phyloP scores from a whole-genome alignment of 2,329 filamentous ascomycete genomes.

The Aulographum hederae region DNA sequence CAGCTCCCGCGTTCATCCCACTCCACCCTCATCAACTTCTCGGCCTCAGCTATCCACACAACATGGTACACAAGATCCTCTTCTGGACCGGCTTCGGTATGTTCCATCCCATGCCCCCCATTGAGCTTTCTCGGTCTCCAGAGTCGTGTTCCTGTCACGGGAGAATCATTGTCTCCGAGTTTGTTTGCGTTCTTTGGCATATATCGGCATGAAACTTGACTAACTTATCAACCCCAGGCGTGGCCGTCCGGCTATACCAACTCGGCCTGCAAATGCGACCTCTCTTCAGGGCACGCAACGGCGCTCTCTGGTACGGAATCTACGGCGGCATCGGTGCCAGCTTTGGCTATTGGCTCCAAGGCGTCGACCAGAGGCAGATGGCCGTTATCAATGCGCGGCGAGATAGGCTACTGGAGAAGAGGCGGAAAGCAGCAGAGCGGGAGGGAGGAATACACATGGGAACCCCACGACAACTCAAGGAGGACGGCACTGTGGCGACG shows the following conservation, averaged over 20 bases:
- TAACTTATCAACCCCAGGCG: constrained; percentile 37
- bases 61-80: constrained; percentile 39
- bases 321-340: constrained; percentile 73
- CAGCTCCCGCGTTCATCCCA: too few species aligned
- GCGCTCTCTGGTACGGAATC: constrained; percentile 84
- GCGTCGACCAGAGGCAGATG: constrained; percentile 69
- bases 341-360: constrained; percentile 94
- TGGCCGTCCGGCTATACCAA: constrained; percentile 87
- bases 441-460: too few species aligned
- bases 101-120: constrained; percentile 14
- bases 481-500: too few species aligned
- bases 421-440: constrained; percentile 54
- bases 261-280: constrained; percentile 97
- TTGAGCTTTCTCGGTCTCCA: neutral
- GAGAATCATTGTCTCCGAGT: too few species aligned
- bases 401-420: constrained; percentile 70
- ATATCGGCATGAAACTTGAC: too few species aligned
- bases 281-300: constrained; percentile 56
- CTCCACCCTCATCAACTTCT: too few species aligned
- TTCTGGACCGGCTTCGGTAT: constrained; percentile 89
- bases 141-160: too few species aligned
- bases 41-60: too few species aligned
- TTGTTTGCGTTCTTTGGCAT: too few species aligned
- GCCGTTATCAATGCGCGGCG: constrained; percentile 62
- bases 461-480: too few species aligned